Base-by-base conservation (phyloP, 176 grass and related monocot genomes). In the Phyllostachys edulis region DNA sequence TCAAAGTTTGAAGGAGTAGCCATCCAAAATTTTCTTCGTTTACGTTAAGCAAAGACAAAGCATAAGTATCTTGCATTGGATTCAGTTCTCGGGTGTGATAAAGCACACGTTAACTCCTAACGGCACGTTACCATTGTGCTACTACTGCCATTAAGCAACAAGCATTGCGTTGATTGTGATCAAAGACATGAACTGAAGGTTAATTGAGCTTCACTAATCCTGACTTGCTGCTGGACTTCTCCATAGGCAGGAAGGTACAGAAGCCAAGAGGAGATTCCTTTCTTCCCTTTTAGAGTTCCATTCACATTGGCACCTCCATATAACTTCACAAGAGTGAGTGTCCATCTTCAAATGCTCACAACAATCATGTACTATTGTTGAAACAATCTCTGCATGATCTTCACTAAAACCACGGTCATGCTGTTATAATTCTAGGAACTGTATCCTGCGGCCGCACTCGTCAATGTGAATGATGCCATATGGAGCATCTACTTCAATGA, bases 191-290 rank as follows among this genome's bases (percentile, higher is more conserved):
- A 60, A 73, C 57, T 21, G 13, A 27, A 46, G 42, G 69, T 3
- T 45, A 44, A n/a, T 73, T 54, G 24, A 40, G 29, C 51, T 57
- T 57, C 51, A 69, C 36, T 60, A 74, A 68, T 17, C 67, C 36
- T 38, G 34, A 64, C 63, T 6, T 72, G 7, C 21, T 73, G 54
- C 45, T 71, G 20, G 32, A 57, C 45, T 55, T 72, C 44, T 85
- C 2, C 16, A 72, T 24, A 98, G 96, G 77, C 76, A 47, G 96
- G 93, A 71, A 86, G 89, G 82, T 98, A 98, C 84, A 91, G 82
- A 74, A 93, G 87, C 68, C 96, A 87, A 71, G 85, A 90, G 86
- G 93, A 98, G 78, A 88, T 98, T 67, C 91, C 93, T 24, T 98
- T 95, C 85, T 95, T 95, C 85, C 87, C 84, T 62, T 71, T 72